Percentiles rank a stretch among this genome's conserved stretches.
These are phyloP conservation scores for Dothideomycetes sp. DNA, from an alignment of 2,329 filamentous ascomycete species.

Conservation along the genomic window DNA sequence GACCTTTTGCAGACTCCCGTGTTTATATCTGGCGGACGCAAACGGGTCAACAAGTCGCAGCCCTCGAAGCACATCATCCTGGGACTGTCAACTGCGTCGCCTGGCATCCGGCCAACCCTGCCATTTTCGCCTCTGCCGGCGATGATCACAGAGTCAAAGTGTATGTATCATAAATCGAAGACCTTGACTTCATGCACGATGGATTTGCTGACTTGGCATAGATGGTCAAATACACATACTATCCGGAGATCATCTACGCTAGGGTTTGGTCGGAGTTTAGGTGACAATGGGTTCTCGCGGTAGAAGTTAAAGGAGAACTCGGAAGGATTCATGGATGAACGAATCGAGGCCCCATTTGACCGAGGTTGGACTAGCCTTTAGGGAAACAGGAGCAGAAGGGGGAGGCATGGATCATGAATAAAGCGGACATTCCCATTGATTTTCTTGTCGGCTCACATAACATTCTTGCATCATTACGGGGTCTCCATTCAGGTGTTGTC, in stretches of 20 bases:
- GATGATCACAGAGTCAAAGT: slow-evolving; percentile 81
- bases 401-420: too few relatives aligned
- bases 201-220: background rate
- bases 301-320: too few relatives aligned
- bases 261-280: background rate
- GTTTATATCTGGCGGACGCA: slow-evolving; percentile 89
- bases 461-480: too few relatives aligned
- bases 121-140: slow-evolving; percentile 81
- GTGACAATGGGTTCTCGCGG: background rate
- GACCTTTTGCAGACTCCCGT: slow-evolving; percentile 42
- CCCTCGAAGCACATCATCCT: slow-evolving; percentile 60
- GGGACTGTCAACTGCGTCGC: slow-evolving; percentile 76
- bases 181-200: background rate
- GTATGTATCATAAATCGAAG: slow-evolving; percentile 43
- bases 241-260: background rate
- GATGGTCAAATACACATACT: background rate
- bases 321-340: too few relatives aligned
- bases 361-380: too few relatives aligned
- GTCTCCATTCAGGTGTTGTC: too few relatives aligned
- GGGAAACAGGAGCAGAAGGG: too few relatives aligned
- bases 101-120: slow-evolving; percentile 77
- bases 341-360: too few relatives aligned
- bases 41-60: slow-evolving; percentile 64
- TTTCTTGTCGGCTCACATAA: too few relatives aligned
- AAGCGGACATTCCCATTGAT: too few relatives aligned